Percentiles rank a stretch among this genome's conserved stretches.
Conservation (phyloP, 768 basidiomycete genomes). For the Kwoniella bestiolae region DNA sequence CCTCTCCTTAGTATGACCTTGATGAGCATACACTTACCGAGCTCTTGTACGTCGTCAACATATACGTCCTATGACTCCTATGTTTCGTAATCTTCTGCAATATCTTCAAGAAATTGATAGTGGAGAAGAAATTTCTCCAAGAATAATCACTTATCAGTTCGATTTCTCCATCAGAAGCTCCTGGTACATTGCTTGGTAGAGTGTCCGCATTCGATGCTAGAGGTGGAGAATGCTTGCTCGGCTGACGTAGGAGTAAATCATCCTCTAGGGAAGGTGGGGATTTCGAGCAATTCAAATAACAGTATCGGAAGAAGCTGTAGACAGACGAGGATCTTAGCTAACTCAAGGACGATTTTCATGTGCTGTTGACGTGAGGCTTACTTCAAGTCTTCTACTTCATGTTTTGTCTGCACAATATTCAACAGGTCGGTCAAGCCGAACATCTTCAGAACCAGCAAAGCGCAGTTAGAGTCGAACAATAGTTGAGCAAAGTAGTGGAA, state of each 20-base stretch:
- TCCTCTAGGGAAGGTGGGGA: constrained; percentile 67
- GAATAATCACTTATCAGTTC: constrained; percentile 93
- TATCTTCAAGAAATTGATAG: constrained; percentile 95
- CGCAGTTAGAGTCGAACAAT: constrained; percentile 90
- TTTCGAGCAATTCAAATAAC: constrained; percentile 75
- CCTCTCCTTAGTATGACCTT: neutral
- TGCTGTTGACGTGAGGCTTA: constrained; percentile 29
- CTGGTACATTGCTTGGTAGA: neutral
- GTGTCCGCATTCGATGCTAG: constrained; percentile 11
- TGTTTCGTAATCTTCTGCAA: constrained; percentile 97
- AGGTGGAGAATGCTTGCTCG: constrained; percentile 18
- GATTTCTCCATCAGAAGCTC: constrained; percentile 73
- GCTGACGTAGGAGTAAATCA: constrained; percentile 63
- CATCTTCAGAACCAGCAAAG: constrained; percentile 93
- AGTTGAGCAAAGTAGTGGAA: constrained; percentile 97
- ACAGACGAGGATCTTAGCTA: too few relatives aligned
- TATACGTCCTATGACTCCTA: constrained; percentile 89
- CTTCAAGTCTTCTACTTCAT: constrained; percentile 65
- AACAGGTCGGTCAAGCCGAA: constrained; percentile 95
- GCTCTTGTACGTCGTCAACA: constrained; percentile 97
- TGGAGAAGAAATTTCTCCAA: constrained; percentile 96
- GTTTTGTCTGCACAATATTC: constrained; percentile 78
- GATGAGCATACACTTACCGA: constrained; percentile 65
- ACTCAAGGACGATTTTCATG: neutral
- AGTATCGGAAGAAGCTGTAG: constrained; percentile 92